Evolutionary conservation across 345 rosid genomes (phyloP).

Genomic region (Turnera subulata): DNA sequence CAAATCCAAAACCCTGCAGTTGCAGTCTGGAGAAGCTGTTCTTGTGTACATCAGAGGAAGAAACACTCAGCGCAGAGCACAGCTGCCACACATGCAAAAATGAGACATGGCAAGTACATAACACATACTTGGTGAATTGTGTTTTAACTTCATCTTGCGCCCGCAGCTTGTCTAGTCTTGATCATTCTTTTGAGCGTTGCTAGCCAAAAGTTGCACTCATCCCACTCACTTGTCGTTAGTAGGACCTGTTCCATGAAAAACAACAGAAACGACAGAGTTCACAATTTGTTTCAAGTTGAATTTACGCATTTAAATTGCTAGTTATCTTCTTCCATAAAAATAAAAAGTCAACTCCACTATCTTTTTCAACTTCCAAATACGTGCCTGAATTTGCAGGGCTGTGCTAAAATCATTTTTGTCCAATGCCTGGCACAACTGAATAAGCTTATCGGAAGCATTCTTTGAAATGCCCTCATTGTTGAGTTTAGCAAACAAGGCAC

Average conservation of each 20-base stretch:
- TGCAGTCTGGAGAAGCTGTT: conserved; percentile 13
- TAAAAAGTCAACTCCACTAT: background rate
- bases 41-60: conserved; percentile 23
- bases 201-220: conserved; percentile 97
- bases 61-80: conserved; percentile 4
- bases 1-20: conserved; percentile 13
- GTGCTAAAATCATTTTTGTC: conserved; percentile 67
- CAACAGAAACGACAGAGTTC: background rate
- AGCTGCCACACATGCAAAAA: conserved; percentile 10
- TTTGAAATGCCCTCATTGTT: conserved; percentile 85
- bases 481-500: conserved; percentile 88
- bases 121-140: background rate
- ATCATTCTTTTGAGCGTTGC: conserved; percentile 90
- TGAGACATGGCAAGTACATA: conserved; percentile 5
- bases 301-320: background rate
- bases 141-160: conserved; percentile 45
- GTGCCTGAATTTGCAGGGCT: conserved; percentile 93
- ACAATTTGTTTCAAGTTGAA: background rate
- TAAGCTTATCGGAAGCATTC: conserved; percentile 89
- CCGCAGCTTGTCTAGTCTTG: conserved; percentile 70
- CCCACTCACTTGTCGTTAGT: conserved; percentile 97
- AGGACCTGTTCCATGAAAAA: conserved; percentile 46
- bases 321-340: too few species aligned
- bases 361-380: conserved; percentile 5
- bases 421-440: conserved; percentile 83